These are phyloP conservation scores for Dispira simplex DNA, from an alignment of 192 early-diverging fungal genomes.

Conservation along the genomic window DNA sequence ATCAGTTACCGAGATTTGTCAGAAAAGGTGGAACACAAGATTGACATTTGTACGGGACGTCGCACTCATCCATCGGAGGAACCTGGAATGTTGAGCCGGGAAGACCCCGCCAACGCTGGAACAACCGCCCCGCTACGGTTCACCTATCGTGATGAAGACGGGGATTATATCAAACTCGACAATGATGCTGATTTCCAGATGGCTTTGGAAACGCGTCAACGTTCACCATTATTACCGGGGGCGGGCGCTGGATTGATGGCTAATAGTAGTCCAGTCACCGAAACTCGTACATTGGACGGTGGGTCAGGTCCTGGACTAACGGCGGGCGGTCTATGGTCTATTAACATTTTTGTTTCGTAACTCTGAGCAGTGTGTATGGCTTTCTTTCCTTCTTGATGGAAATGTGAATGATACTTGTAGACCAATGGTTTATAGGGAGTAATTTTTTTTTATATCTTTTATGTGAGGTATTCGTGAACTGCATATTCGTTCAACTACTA, in stretches of 20 bases:
- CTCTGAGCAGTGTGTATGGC: too few relatives aligned
- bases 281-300: not conserved
- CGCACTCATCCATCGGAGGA: constrained; percentile 18
- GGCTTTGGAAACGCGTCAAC: constrained; percentile 58
- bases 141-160: constrained; percentile 87
- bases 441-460: too few relatives aligned
- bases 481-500: too few relatives aligned
- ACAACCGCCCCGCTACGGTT: constrained; percentile 33
- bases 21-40: constrained; percentile 77
- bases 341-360: constrained; percentile 3
- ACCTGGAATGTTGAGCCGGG: constrained; percentile 17
- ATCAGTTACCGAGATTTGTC: constrained; percentile 63
- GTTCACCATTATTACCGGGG: constrained; percentile 2
- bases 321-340: not conserved
- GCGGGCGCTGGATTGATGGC: constrained; percentile 2
- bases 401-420: too few relatives aligned
- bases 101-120: constrained; percentile 19
- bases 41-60: constrained; percentile 56
- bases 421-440: too few relatives aligned
- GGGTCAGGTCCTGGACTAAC: not conserved
- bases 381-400: too few relatives aligned
- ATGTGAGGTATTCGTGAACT: too few relatives aligned
- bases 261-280: constrained; percentile 3
- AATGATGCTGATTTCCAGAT: constrained; percentile 82
- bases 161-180: constrained; percentile 73